Evolutionary conservation across 768 basidiomycete species (phyloP).

Genomic region (Lactifluus hygrophoroides): DNA sequence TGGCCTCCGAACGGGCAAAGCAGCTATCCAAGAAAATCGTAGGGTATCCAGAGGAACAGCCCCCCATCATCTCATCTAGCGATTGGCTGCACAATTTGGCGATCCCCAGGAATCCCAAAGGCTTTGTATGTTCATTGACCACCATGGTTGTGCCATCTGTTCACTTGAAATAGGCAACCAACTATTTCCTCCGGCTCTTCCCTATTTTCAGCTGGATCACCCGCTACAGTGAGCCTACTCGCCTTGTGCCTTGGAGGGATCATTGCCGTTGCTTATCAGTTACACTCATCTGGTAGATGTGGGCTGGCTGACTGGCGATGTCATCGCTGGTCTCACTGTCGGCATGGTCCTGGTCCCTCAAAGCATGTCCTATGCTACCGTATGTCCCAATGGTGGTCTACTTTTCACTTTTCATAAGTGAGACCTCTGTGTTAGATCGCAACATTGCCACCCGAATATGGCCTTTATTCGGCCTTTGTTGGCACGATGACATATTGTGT

Average conservation of each 20-base stretch:
- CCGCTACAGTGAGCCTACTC: slow-evolving; percentile 61
- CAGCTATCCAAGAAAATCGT: slow-evolving; percentile 49
- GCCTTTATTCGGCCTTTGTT: slow-evolving; percentile 90
- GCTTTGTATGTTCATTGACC: slow-evolving; percentile 34
- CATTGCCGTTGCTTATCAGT: neutral
- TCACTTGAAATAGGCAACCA: slow-evolving; percentile 35
- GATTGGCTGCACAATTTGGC: slow-evolving; percentile 42
- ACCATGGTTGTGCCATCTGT: neutral
- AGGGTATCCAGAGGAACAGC: slow-evolving; percentile 48
- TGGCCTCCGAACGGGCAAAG: slow-evolving; percentile 35
- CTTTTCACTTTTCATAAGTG: neutral
- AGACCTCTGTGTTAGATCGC: slow-evolving; percentile 50
- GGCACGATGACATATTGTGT: slow-evolving; percentile 81
- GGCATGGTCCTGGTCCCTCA: slow-evolving; percentile 96
- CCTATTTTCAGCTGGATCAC: slow-evolving; percentile 81
- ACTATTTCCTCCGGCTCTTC: slow-evolving; percentile 69
- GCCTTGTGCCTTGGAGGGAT: neutral
- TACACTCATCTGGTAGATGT: slow-evolving; percentile 23
- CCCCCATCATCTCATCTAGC: slow-evolving; percentile 50
- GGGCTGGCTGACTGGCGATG: slow-evolving; percentile 77
- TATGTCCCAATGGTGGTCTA: slow-evolving; percentile 25
- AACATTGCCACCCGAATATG: slow-evolving; percentile 77
- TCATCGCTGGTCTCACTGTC: slow-evolving; percentile 88
- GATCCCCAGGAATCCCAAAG: slow-evolving; percentile 41
- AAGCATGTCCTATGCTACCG: slow-evolving; percentile 81